Base-by-base conservation (phyloP, 2,329 filamentous ascomycete species). In the Grosmannia penicillata region DNA sequence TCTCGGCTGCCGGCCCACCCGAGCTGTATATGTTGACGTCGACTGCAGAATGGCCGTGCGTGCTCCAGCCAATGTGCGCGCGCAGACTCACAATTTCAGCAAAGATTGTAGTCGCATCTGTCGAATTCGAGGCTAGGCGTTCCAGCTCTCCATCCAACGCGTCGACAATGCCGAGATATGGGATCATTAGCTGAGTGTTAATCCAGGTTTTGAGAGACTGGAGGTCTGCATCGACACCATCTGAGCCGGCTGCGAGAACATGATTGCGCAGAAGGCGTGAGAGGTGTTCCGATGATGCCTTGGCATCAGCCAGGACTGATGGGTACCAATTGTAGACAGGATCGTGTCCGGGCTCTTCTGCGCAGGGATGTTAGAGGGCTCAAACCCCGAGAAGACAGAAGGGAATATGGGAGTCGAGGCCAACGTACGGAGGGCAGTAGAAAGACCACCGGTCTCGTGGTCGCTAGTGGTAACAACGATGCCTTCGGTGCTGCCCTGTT, bases 21-120 rank as follows among this genome's bases (percentile, higher is more conserved):
- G 82, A 87, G 37, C 82, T 80, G 61, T 96, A 98, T 48, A 98
- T 84, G 57, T 98, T 98, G 35, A 98, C 91, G 54, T 98, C 91
- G 8, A 91, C 86, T 37, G 80, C 91, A 17, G 79, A 82, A 61
- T 98, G 91, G 22, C 91, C 91, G 56, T 95, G 89, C 0, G 87
- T 94, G 46, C 74, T 79, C 91, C 91, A 98, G 13, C 91, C 93
- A 31, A 94, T 74, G 53, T 93, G 85, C 1, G 87, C 83, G 43
- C 91, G 75, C 5, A 82, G 71, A 48, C 83, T 93, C 48, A 96
- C 74, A 64, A 98, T 89, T 51, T 84, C 78, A 0, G 86, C 77
- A 53, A 96, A 82, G 2, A 71, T 62, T 4, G 66, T 58, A 24
- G 67, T 60, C 10, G 77, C 68, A 4, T 60, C 56, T 2, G 63